Base-by-base conservation (phyloP, 768 basidiomycete species). In the Termitomyces sp. region DNA sequence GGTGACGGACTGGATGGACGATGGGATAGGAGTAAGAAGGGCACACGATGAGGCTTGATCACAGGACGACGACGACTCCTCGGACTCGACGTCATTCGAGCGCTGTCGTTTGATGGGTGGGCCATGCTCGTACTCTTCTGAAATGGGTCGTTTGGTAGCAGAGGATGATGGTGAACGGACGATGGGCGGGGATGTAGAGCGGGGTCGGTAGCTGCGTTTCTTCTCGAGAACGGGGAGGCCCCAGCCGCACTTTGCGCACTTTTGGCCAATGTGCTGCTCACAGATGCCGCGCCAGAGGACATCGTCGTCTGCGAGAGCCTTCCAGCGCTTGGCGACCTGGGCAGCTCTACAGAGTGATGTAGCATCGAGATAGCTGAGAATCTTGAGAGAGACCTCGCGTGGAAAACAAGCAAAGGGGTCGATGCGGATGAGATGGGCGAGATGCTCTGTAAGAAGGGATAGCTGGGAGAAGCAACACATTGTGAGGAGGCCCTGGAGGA, bases 381-480 rank as follows among this genome's bases (percentile, higher is more conserved):
- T 82, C 66, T 85, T 91, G 68, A 98, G 82, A 19, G 80, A 82
- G 63, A 97, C 80, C 69, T 99, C 96, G 57, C 90, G 85, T 2
- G 97, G 97, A 45, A 99, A 81, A 60, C 93, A 82, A 45, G 79
- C 73, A 71, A 98, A 93, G 10, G 96, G 97, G 68, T 99, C 97
- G 70, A 98, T 87, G 62, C 97, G 87, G 69, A 97, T 98, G 62
- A 98, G 86, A 61, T 91, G 86, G 34, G 85, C 77, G 57, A 98
- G 90, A 51, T 93, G 88, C 59, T 97, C 92, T 30, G 93, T 88
- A 56, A 99, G 87, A 48, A 98, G 88, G 26, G 97, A 98, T 28
- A 99, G 86, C 66, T 99, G 94, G 45, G 91, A 95, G 76, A 97
- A 98, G 73, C 97, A 98, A 70, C 95, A 98, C 93, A 99, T 98